Base-by-base conservation (phyloP, 108 stramenopile genomes). In the Cyclotella choctawhatcheeana region DNA sequence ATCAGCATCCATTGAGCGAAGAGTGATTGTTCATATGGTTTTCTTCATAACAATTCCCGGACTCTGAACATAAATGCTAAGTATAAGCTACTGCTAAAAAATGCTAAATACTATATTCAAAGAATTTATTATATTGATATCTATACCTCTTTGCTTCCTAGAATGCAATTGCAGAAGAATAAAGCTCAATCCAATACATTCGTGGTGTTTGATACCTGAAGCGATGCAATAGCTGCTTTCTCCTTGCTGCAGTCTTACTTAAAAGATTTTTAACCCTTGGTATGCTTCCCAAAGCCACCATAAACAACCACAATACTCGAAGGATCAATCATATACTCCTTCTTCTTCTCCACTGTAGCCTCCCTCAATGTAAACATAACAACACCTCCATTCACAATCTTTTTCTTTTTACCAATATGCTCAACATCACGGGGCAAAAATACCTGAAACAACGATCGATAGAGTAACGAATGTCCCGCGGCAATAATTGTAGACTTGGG, bases 391-490 rank as follows among this genome's bases (percentile, higher is more conserved):
- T 97, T 97, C 47, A 89, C 77, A 26, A 97, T 53, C 74, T 97
- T 97, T 69, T 93, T 94, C 81, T 79, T 87, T 59, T 95, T 93
- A 43, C 74, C 63, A 6, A 85, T 69, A 64, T 94, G 93, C 8
- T 91, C 84, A 34, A 76, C 64, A 24, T 37, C 54, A 7, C 76
- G 44, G 0, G 96, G 96, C 27, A 97, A 62, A 69, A 82, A 97
- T 20, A 86, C 70, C 29, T 85, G 88, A 68, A 97, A 95, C 67
- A 94, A 94, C 24, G 76, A 80, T 24, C 92, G 84, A 71, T 95
- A 97, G 88, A 92, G 95, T 30, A 93, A 74, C 21, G 92, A 93
- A 70, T 97, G 96, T 17, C 96, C 96, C 16, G 86, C 91, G 24
- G 86, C 87, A 64, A 97, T 68, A 20, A 97, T 51, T 47, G 82